Conservation (phyloP, 192 early-diverging fungal species). For the Allomyces macrogynus region DNA sequence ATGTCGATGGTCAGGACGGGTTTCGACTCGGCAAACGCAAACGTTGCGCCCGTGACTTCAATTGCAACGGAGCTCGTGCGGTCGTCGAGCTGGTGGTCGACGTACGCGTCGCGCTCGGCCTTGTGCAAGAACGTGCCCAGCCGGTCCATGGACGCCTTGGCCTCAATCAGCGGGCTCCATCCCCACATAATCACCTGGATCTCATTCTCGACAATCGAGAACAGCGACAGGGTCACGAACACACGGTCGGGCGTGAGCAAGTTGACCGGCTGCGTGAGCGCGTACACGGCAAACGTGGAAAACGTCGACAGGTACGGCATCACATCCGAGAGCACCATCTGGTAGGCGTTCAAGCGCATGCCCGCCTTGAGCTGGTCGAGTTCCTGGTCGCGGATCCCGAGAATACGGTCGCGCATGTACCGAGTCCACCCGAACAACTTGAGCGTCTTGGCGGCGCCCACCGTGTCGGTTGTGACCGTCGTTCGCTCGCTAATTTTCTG, state of each 20-base stretch:
- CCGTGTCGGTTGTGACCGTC: slow-evolving; percentile 18
- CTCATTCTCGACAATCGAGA: slow-evolving; percentile 21
- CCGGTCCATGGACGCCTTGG: slow-evolving; percentile 15
- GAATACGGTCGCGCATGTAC: slow-evolving; percentile 35
- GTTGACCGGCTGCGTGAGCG: slow-evolving; percentile 15
- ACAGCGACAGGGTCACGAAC: slow-evolving; percentile 23
- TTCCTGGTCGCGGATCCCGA: slow-evolving; percentile 31
- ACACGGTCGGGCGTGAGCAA: slow-evolving; percentile 23
- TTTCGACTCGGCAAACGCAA: neutral
- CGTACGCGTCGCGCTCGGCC: slow-evolving; percentile 15
- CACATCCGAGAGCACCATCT: slow-evolving; percentile 36
- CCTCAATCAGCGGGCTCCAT: slow-evolving; percentile 13
- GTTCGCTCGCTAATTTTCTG: too few species aligned
- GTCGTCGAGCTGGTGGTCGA: slow-evolving; percentile 17
- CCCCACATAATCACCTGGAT: slow-evolving; percentile 12
- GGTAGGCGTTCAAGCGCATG: slow-evolving; percentile 30
- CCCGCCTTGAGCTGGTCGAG: slow-evolving; percentile 20
- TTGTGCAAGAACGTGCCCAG: slow-evolving; percentile 14
- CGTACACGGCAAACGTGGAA: slow-evolving; percentile 20
- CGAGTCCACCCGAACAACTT: slow-evolving; percentile 57
- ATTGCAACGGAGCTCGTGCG: neutral
- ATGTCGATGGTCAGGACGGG: too few species aligned
- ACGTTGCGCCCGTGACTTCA: slow-evolving; percentile 1
- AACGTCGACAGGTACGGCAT: slow-evolving; percentile 20
- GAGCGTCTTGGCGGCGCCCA: slow-evolving; percentile 17